Conservation (phyloP, 257 asterid genomes). For the Handroanthus guayacan region DNA sequence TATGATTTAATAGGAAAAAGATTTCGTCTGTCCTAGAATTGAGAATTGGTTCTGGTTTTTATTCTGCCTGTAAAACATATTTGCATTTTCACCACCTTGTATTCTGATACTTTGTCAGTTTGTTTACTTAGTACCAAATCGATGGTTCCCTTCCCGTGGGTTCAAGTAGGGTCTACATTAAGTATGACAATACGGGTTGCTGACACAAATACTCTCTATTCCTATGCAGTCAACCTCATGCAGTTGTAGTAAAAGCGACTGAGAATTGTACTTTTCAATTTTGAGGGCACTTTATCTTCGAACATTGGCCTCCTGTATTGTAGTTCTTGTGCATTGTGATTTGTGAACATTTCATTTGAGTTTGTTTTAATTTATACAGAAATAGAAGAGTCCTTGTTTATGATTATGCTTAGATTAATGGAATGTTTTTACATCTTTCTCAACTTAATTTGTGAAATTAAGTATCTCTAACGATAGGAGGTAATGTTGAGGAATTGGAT, state of each 20-base stretch:
- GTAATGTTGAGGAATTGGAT: background rate
- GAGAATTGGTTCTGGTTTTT: background rate
- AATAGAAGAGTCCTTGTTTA: background rate
- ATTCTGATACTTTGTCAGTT: background rate
- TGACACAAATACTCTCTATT: background rate
- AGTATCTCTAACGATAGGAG: background rate
- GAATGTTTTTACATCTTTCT: background rate
- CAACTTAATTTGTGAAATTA: background rate
- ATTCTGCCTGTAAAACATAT: background rate
- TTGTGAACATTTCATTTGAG: background rate
- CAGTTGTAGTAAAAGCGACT: background rate
- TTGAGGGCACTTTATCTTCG: constrained; percentile 8
- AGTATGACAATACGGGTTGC: background rate
- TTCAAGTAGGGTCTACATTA: background rate
- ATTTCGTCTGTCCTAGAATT: background rate
- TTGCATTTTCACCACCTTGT: background rate
- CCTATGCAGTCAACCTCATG: background rate
- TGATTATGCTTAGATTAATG: background rate
- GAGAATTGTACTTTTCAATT: background rate
- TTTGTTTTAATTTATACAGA: background rate
- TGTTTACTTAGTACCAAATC: background rate
- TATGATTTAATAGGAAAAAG: background rate
- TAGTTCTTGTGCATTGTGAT: constrained; percentile 1
- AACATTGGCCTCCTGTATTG: background rate
- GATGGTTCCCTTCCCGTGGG: background rate